Evolutionary conservation across 208 protist genomes (phyloP).

Genomic region (Phytomonas francai): DNA sequence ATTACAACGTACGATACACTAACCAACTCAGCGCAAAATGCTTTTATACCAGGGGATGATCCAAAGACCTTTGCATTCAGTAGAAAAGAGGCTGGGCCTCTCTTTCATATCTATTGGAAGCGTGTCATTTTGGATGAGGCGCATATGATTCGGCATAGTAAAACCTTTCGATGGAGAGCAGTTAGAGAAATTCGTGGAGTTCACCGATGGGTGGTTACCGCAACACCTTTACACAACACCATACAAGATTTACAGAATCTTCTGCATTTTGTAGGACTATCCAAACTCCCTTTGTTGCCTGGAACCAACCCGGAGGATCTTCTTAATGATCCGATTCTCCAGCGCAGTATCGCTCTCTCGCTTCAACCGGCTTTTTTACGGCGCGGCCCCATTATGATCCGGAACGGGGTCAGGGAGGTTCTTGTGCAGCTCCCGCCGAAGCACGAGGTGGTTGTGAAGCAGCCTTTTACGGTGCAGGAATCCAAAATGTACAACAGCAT

Average conservation of each 20-base stretch:
- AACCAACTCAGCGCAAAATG: constrained; percentile 46
- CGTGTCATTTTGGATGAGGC: constrained; percentile 93
- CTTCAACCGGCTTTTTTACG: constrained; percentile 85
- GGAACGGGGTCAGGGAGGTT: constrained; percentile 69
- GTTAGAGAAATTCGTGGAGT: constrained; percentile 73
- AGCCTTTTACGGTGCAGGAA: constrained; percentile 66
- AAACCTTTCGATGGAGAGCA: constrained; percentile 80
- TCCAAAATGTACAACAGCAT: constrained; percentile 85
- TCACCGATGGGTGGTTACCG: constrained; percentile 89
- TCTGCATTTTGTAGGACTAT: constrained; percentile 74
- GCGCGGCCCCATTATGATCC: constrained; percentile 80
- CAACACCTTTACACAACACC: constrained; percentile 92
- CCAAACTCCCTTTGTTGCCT: constrained; percentile 66
- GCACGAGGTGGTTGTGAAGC: constrained; percentile 50
- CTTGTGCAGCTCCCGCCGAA: constrained; percentile 79
- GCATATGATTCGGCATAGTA: constrained; percentile 87
- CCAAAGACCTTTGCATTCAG: constrained; percentile 46
- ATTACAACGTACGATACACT: constrained; percentile 91
- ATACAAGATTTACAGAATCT: constrained; percentile 91
- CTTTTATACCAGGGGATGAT: constrained; percentile 45
- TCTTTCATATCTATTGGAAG: constrained; percentile 89
- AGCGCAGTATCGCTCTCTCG: constrained; percentile 73
- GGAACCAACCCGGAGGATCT: constrained; percentile 63
- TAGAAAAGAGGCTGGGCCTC: constrained; percentile 53
- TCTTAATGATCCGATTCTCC: constrained; percentile 65